Evolutionary conservation across 2,329 filamentous ascomycete species (phyloP), one percentile per base, ranked within the genome.

Genomic region (Fonsecaea erecta): DNA sequence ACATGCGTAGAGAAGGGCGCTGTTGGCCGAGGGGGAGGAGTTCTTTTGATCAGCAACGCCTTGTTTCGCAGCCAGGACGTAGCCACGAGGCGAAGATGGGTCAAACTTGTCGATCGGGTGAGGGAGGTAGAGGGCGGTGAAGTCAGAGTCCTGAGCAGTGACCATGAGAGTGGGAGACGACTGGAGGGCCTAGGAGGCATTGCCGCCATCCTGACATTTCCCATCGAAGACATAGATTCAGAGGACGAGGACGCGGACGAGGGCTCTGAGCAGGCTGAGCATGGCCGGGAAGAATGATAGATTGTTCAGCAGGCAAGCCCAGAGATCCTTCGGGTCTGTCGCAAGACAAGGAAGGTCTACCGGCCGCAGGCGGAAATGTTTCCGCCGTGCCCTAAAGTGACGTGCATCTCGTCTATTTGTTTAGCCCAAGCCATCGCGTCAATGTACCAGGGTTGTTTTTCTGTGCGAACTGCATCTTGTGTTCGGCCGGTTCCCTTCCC

Each of bases 101-200:
- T 98, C 0, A 81, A 81, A 8, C 82, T 98, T 52, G 93, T 98
- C 2, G 94, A 98, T 76, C 89, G 88, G 68, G 94, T 98, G n/a
- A 87, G 88, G 70, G 88, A 88, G 60, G 80, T 82, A 2, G 89
- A 92, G 69, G 95, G 94, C 4, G 95, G 94, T 1, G 93, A 97
- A 70, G 91, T 92, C 0, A 84, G 91, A 60, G 86, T 98, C n/a
- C 79, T 98, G 30, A 98, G 94, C 77, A 93, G 91, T 73, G 90
- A 96, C 74, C 94, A 98, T 77, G 94, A 97, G 80, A 97, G 93
- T 76, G 95, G 95, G 0, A 90, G 90, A 79, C 83, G 93, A 65
- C 79, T 99, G 14, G 91, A 93, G 70, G 90, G 88, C 12, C 77
- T 98, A 66, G 93, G 95, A 0, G 91, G 93, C 18, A 90, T 99